These are phyloP conservation scores for Arctium minus DNA, from an alignment of 129 eudicot genomes.

Conservation along the genomic window DNA sequence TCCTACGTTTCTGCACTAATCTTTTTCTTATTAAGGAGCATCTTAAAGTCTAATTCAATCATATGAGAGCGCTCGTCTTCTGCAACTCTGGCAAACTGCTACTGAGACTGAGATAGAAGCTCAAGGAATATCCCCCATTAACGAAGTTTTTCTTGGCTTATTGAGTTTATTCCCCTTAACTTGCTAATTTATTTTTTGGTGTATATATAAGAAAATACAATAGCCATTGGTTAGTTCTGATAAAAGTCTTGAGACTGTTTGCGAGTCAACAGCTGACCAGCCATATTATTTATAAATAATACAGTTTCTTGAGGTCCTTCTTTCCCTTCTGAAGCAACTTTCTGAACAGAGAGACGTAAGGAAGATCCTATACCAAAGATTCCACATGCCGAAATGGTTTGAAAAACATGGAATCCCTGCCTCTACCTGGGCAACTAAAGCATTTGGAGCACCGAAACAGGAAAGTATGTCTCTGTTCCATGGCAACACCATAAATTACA, in stretches of 20 bases:
- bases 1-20: too few relatives aligned
- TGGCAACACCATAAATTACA: constrained; percentile 18
- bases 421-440: constrained; percentile 35
- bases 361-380: constrained; percentile 69
- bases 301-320: constrained; percentile 90
- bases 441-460: constrained; percentile 19
- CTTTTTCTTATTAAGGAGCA: too few relatives aligned
- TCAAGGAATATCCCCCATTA: too few relatives aligned
- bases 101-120: too few relatives aligned
- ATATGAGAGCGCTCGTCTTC: too few relatives aligned
- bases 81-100: too few relatives aligned
- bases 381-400: constrained; percentile 97
- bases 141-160: too few relatives aligned
- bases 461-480: constrained; percentile 24
- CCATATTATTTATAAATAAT: neutral
- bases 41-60: too few relatives aligned
- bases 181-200: too few relatives aligned
- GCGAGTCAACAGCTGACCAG: neutral
- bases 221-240: neutral
- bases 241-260: neutral
- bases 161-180: too few relatives aligned
- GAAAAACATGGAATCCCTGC: constrained; percentile 91
- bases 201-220: too few relatives aligned
- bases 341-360: constrained; percentile 83
- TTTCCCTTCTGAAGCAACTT: constrained; percentile 88